A percentile compares a stretch with the other conserved stretches of the same genome.
These are phyloP conservation scores for Termitomyces sp. DNA, from an alignment of 768 basidiomycete species.

Conservation along the genomic window DNA sequence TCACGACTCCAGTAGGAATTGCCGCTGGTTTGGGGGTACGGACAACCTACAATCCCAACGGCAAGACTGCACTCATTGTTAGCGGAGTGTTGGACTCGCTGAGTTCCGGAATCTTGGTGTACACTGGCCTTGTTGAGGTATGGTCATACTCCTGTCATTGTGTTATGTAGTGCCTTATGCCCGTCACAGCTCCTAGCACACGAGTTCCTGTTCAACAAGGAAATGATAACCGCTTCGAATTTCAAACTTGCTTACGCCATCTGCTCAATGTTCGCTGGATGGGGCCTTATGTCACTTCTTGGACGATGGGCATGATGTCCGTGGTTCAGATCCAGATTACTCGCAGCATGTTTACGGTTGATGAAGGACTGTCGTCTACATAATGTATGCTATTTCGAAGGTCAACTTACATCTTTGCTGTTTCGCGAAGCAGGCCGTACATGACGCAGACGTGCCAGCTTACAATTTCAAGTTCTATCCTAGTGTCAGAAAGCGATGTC, in stretches of 20 bases:
- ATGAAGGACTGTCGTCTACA: neutral
- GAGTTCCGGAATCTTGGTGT: slow-evolving; percentile 85
- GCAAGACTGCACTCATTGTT: slow-evolving; percentile 72
- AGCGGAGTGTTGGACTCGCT: slow-evolving; percentile 85
- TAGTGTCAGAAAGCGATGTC: too few species aligned
- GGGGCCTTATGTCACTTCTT: slow-evolving; percentile 84
- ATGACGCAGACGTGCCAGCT: too few species aligned
- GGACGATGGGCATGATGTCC: slow-evolving; percentile 76
- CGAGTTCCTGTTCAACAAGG: slow-evolving; percentile 88
- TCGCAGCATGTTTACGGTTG: too few species aligned
- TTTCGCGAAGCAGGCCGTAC: too few species aligned
- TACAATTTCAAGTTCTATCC: too few species aligned
- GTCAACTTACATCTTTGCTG: too few species aligned
- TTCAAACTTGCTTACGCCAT: slow-evolving; percentile 67
- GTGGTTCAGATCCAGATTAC: neutral
- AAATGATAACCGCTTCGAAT: slow-evolving; percentile 72
- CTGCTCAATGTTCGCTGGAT: slow-evolving; percentile 72
- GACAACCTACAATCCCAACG: slow-evolving; percentile 77
- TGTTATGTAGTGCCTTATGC: slow-evolving; percentile 3
- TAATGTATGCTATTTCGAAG: neutral
- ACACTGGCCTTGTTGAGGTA: slow-evolving; percentile 48
- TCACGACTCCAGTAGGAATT: slow-evolving; percentile 87
- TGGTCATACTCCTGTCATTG: neutral
- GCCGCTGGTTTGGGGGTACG: slow-evolving; percentile 79
- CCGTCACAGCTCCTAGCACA: slow-evolving; percentile 74